Conservation (phyloP, 768 basidiomycete genomes). For the Grammothele lineata region DNA sequence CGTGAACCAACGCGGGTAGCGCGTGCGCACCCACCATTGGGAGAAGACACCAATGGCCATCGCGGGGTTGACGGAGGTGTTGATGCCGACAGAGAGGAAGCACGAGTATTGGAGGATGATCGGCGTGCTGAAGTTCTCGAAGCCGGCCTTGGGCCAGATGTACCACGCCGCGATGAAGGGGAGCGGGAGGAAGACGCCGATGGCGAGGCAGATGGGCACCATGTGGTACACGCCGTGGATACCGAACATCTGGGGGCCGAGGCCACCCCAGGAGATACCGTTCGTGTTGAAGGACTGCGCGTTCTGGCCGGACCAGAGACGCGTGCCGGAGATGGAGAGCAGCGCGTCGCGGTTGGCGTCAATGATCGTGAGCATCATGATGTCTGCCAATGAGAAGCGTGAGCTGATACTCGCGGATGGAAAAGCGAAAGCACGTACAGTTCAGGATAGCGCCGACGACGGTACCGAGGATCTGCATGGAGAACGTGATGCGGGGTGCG, state of each 20-base stretch:
- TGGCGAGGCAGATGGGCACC: slow-evolving; percentile 36
- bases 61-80: slow-evolving; percentile 44
- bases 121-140: slow-evolving; percentile 48
- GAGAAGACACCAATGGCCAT: slow-evolving; percentile 44
- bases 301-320: slow-evolving; percentile 49
- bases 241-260: slow-evolving; percentile 27
- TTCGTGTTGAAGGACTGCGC: slow-evolving; percentile 44
- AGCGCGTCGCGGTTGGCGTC: slow-evolving; percentile 33
- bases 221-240: slow-evolving; percentile 11
- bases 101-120: slow-evolving; percentile 36
- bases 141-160: slow-evolving; percentile 42
- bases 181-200: slow-evolving; percentile 49
- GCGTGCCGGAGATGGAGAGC: slow-evolving; percentile 47
- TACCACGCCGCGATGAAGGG: slow-evolving; percentile 47
- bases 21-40: slow-evolving; percentile 39
- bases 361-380: slow-evolving; percentile 29
- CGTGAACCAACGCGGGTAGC: slow-evolving; percentile 36
- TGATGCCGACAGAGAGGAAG: slow-evolving; percentile 52
- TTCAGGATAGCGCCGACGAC: slow-evolving; percentile 49
- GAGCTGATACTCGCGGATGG: not conserved
- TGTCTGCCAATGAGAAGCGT: slow-evolving; percentile 10
- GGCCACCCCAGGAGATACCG: slow-evolving; percentile 56
- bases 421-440: slow-evolving; percentile 19
- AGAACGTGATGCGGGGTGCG: slow-evolving; percentile 57
- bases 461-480: slow-evolving; percentile 38